Base-by-base conservation (phyloP, 257 asterid genomes). In the Solanum chiquidenum region DNA sequence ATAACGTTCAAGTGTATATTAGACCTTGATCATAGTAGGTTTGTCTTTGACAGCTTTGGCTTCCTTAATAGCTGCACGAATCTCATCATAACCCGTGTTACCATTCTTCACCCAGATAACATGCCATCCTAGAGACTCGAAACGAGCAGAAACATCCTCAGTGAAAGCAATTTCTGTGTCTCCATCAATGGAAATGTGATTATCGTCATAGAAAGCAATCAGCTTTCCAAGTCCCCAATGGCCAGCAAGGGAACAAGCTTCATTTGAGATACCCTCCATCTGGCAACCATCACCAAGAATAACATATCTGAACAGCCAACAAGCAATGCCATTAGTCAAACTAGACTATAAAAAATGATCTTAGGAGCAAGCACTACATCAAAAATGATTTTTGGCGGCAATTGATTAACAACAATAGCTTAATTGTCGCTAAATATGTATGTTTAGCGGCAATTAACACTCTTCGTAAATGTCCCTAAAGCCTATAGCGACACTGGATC, bases 181-280 rank as follows among this genome's bases (percentile, higher is more conserved):
- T 74, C 99, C 99, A 46, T 97, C 99, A 89, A 97, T 97, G 40
- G 99, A 95, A 88, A 97, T 97, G 89, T 97, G 99, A 85, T 97
- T 97, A 88, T 95, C 98, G 7, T 97, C 99, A 46, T 97, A 97
- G 21, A 97, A 93, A 18, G 99, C 99, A 91, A 97, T 95, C 87
- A 97, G 91, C 91, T 95, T 95, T 84, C 99, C 99, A 33, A 97
- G 98, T 37, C 98, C 98, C 99, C 99, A 95, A 44, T 95, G 99
- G 12, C 95, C 99, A 90, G 99, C 99, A 75, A 97, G 97, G 90
- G 98, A 95, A 93, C 95, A 91, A 52, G 92, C 99, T 92, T 97
- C 99, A 64, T 97, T 94, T 20, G 99, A 89, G 88, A 97, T 88
- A 83, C 99, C 99, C 95, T 97, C 99, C 99, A 95, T 95, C 90